These are phyloP conservation scores for Blastobotrys elegans DNA, from an alignment of 1,139 yeast species.

Conservation along the genomic window DNA sequence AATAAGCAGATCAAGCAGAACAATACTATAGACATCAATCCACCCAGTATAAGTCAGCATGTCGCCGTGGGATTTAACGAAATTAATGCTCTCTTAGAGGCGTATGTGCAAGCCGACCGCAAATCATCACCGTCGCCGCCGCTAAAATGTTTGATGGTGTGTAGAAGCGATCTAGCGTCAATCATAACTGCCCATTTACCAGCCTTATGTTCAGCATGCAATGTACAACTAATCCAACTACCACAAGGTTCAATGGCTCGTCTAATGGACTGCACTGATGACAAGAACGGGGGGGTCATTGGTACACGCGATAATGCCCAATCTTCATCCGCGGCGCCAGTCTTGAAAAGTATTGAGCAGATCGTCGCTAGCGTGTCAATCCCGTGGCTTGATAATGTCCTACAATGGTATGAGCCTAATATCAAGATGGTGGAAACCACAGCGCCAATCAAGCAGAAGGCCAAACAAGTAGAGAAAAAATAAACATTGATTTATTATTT, in stretches of 20 bases:
- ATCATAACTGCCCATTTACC: slow-evolving; percentile 24
- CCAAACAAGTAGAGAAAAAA: background rate
- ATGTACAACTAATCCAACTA: slow-evolving; percentile 19
- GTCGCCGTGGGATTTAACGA: slow-evolving; percentile 21
- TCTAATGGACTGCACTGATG: slow-evolving; percentile 17
- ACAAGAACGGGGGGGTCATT: slow-evolving; percentile 11
- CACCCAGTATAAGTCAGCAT: too few species aligned
- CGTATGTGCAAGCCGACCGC: slow-evolving; percentile 8
- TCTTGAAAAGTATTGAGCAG: too few species aligned
- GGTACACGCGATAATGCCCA: too few species aligned
- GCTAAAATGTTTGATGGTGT: slow-evolving; percentile 20
- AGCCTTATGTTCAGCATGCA: slow-evolving; percentile 21
- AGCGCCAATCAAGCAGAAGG: slow-evolving; percentile 13
- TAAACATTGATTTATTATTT: background rate
- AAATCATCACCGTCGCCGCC: too few species aligned
- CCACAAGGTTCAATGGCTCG: slow-evolving; percentile 21
- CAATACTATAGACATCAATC: too few species aligned
- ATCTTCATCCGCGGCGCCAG: too few species aligned
- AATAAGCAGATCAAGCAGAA: too few species aligned
- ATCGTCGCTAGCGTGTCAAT: too few species aligned
- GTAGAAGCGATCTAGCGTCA: slow-evolving; percentile 24
- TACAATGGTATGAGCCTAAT: slow-evolving; percentile 13
- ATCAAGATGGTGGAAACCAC: slow-evolving; percentile 17
- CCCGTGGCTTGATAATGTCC: too few species aligned
- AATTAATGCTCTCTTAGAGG: slow-evolving; percentile 21